Evolutionary conservation across 2,329 filamentous ascomycete species (phyloP).

Genomic region (Colletotrichum graminicola): DNA sequence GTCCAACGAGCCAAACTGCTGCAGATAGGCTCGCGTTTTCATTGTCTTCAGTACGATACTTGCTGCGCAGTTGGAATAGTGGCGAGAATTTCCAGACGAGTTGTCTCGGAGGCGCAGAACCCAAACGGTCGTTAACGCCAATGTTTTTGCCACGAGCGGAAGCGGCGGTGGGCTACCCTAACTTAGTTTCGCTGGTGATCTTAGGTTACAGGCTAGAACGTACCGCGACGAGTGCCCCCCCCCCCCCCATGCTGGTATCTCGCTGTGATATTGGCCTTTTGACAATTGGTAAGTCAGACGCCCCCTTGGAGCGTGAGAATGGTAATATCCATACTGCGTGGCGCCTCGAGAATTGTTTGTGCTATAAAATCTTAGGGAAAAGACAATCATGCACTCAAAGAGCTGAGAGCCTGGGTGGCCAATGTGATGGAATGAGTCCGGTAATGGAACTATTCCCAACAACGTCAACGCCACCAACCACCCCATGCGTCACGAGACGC

Average conservation of each 20-base stretch:
- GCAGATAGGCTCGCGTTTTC: not conserved
- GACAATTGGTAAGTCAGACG: conserved; percentile 10
- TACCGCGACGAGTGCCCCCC: conserved; percentile 34
- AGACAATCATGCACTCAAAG: conserved; percentile 4
- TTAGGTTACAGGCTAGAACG: not conserved
- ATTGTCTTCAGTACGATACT: conserved; percentile 25
- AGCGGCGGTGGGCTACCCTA: conserved; percentile 25
- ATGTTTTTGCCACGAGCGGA: conserved; percentile 37
- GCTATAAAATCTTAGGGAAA: not conserved
- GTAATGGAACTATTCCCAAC: conserved; percentile 14
- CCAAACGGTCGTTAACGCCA: conserved; percentile 34
- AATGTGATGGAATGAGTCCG: not conserved
- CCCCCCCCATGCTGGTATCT: conserved; percentile 26
- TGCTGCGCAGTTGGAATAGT: conserved; percentile 27
- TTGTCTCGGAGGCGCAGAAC: conserved; percentile 34
- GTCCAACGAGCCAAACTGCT: conserved; percentile 1
- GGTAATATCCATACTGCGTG: conserved; percentile 4
- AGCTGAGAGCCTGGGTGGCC: conserved; percentile 13
- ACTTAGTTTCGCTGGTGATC: not conserved
- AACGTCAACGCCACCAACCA: conserved; percentile 12
- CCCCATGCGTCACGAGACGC: conserved; percentile 31
- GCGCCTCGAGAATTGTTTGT: not conserved
- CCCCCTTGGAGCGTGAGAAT: conserved; percentile 6
- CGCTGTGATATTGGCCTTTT: conserved; percentile 1
- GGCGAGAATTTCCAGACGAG: conserved; percentile 34